These are phyloP conservation scores for Volvox reticuliferus DNA, from an alignment of 139 green algal species.

Conservation along the genomic window DNA sequence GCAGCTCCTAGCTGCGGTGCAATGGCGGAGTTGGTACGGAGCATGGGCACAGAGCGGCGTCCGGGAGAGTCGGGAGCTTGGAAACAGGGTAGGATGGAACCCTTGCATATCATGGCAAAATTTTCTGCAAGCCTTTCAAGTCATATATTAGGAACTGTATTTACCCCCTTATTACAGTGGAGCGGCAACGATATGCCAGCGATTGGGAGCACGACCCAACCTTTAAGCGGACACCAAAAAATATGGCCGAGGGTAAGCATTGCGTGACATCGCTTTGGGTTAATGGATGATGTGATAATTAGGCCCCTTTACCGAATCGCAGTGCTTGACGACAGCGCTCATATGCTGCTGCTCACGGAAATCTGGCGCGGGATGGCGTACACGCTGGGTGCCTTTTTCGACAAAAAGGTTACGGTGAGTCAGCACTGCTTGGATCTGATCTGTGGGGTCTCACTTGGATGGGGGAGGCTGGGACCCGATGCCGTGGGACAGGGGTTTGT, in stretches of 20 bases:
- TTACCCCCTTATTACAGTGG: conserved; percentile 21
- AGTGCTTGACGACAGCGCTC: conserved; percentile 93
- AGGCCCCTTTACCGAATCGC: not conserved
- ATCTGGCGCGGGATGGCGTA: conserved; percentile 91
- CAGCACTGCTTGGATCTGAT: not conserved
- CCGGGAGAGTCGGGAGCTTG: conserved; percentile 60
- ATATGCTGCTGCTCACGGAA: conserved; percentile 98
- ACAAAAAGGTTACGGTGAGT: conserved; percentile 94
- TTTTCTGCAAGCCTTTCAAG: not conserved
- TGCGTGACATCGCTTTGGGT: not conserved
- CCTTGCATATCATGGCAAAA: not conserved
- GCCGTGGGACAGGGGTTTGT: not conserved
- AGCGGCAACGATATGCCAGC: conserved; percentile 56
- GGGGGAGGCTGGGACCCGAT: not conserved
- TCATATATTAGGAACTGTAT: not conserved
- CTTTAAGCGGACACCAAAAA: conserved; percentile 70
- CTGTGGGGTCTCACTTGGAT: too few species aligned
- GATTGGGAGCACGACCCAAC: conserved; percentile 71
- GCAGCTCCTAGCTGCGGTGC: conserved; percentile 13
- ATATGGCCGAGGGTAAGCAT: conserved; percentile 64
- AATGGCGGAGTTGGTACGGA: conserved; percentile 31
- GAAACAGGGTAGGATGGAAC: conserved; percentile 55
- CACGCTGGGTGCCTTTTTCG: conserved; percentile 97
- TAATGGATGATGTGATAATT: not conserved
- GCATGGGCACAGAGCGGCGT: conserved; percentile 61